Base-by-base conservation (phyloP, 768 basidiomycete genomes). In the Russula compacta region DNA sequence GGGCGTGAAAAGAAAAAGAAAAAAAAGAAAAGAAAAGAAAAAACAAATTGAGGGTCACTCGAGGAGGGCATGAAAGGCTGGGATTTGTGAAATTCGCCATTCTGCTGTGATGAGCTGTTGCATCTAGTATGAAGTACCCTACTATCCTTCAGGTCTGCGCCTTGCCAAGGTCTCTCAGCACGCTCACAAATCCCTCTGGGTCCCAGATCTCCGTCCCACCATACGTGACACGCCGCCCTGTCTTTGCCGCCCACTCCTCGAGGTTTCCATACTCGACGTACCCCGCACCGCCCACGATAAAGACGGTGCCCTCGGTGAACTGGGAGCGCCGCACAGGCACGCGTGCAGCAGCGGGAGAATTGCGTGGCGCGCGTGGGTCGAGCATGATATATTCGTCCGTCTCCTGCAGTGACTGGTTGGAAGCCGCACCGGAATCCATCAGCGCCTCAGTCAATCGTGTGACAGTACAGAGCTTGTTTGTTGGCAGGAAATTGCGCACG, bases 241-340 rank as follows among this genome's bases (percentile, higher is more conserved):
- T 83, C 74, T 83, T 85, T 55, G 73, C 75, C 4, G 91, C 90
- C 93, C 95, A 97, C 73, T 98, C 95, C 72, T 89, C 85, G 61
- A 99, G 73, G 71, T 98, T 98, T 5, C 94, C 93, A 67, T 95
- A 98, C 74, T 99, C 97, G 54, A 98, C 93, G 69, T 98, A 95
- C 15, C 94, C 89, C 4, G 94, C 97, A 1, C 97, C 97, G 8
- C 97, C 97, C 3, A 99, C 95, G 35, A 98, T 77, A 67, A 99
- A 99, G 3, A 99, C 87, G 69, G 91, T 83, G 14, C 90, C 86
- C 63, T 98, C 95, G 3, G 79, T 75, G 71, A 95, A 98, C 15
- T 88, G 85, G 89, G 86, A 90, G 47, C 79, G 78, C 64, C 72
- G 72, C 19, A 75, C 73, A 63, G 78, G 77, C n/a, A 65, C 71